A percentile compares a stretch with the other conserved stretches of the same genome.
Conservation (phyloP, 83 land plant species). For the Diphasiastrum complanatum region DNA sequence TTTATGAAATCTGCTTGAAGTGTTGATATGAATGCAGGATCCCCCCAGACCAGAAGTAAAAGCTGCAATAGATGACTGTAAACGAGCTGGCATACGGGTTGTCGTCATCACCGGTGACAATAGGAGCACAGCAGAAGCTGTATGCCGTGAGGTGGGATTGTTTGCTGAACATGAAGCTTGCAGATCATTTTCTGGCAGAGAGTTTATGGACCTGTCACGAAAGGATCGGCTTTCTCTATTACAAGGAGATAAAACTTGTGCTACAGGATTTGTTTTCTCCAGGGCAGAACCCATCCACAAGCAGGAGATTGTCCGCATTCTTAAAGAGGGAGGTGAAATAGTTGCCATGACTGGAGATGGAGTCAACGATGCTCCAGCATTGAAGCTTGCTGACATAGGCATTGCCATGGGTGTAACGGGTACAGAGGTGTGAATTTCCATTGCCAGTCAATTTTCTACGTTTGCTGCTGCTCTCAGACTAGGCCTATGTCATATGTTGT, state of each 20-base stretch:
- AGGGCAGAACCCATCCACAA: slow-evolving; percentile 40
- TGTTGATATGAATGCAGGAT: slow-evolving; percentile 31
- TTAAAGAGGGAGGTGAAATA: slow-evolving; percentile 30
- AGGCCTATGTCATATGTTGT: background rate
- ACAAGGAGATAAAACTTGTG: slow-evolving; percentile 1
- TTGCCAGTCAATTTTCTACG: background rate
- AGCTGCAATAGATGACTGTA: slow-evolving; percentile 33
- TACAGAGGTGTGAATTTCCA: slow-evolving; percentile 26
- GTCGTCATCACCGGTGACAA: slow-evolving; percentile 41
- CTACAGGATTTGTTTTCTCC: slow-evolving; percentile 28
- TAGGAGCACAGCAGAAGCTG: slow-evolving; percentile 40
- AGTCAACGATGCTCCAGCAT: slow-evolving; percentile 40
- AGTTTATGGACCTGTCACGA: slow-evolving; percentile 25
- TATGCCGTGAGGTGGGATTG: slow-evolving; percentile 35
- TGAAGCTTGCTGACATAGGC: slow-evolving; percentile 40
- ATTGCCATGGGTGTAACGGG: slow-evolving; percentile 39
- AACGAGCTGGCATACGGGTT: slow-evolving; percentile 33
- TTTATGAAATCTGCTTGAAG: background rate
- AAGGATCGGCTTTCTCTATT: slow-evolving; percentile 20
- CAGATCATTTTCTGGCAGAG: slow-evolving; percentile 25
- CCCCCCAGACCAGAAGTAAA: slow-evolving; percentile 37
- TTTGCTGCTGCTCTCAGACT: background rate
- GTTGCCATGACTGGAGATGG: slow-evolving; percentile 44
- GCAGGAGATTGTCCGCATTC: slow-evolving; percentile 35
- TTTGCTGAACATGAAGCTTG: slow-evolving; percentile 18